Percentiles rank a stretch among this genome's conserved stretches.
Evolutionary conservation across 1,284 basidiomycete genomes (phyloP).

Genomic region (Ceratobasidium sp.): DNA sequence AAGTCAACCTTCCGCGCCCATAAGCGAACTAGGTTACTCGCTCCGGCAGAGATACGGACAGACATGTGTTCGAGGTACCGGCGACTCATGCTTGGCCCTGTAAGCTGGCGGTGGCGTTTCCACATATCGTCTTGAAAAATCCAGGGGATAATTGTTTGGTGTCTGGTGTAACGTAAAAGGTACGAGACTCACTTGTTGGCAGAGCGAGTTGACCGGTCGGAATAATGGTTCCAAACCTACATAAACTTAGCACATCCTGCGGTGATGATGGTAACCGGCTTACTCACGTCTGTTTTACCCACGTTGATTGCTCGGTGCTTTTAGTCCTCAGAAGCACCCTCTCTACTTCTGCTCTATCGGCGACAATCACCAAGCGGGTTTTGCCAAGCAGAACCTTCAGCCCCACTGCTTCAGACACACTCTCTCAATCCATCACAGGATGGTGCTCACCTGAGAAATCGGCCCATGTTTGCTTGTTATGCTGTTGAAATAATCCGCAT

Average conservation of each 20-base stretch:
- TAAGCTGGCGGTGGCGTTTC: constrained; percentile 33
- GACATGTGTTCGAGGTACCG: constrained; percentile 27
- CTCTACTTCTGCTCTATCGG: constrained; percentile 25
- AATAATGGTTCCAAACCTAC: constrained; percentile 34
- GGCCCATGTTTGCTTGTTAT: constrained; percentile 15
- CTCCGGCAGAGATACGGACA: not conserved
- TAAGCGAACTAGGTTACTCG: constrained; percentile 13
- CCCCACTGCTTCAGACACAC: not conserved
- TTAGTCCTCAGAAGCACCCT: constrained; percentile 22
- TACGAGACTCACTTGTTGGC: constrained; percentile 19
- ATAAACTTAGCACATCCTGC: not conserved
- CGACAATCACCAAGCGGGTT: constrained; percentile 4
- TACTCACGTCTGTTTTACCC: not conserved
- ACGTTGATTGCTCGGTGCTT: constrained; percentile 5
- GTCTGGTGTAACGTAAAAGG: not conserved
- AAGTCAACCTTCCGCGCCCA: constrained; percentile 22
- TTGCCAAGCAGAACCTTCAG: constrained; percentile 15
- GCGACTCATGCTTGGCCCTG: constrained; percentile 32
- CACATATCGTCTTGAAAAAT: constrained; percentile 16
- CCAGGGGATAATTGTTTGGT: no score
- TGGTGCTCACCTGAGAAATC: constrained; percentile 14
- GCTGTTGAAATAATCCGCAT: not conserved
- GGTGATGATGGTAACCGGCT: not conserved
- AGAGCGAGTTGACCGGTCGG: constrained; percentile 15
- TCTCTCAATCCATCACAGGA: no score